A percentile compares a stretch with the other conserved stretches of the same genome.
Evolutionary conservation across 768 basidiomycete genomes (phyloP).

Genomic region (Fomitopsis pulvina): DNA sequence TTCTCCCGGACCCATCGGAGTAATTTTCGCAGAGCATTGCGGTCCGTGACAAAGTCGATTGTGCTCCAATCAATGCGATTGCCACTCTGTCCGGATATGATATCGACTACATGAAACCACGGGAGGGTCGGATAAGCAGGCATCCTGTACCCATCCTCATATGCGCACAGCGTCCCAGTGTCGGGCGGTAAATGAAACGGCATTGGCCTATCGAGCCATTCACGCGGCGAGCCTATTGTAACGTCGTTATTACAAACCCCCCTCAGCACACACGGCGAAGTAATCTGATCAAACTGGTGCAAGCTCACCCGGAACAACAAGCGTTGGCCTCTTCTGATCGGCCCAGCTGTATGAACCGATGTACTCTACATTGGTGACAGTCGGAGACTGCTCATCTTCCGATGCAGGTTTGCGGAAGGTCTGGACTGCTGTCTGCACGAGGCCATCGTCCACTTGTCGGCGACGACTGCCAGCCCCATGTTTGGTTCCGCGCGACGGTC

Average conservation of each 20-base stretch:
- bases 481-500: too few relatives aligned
- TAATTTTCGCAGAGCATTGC: constrained; percentile 60
- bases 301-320: constrained; percentile 39
- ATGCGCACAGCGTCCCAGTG: neutral
- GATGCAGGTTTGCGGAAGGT: too few relatives aligned
- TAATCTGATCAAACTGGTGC: neutral
- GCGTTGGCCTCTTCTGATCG: constrained; percentile 35
- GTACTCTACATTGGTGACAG: constrained; percentile 27
- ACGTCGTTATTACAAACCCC: too few relatives aligned
- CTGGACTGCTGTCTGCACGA: too few relatives aligned
- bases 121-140: constrained; percentile 24
- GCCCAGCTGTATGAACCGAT: constrained; percentile 52
- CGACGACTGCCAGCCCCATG: too few relatives aligned
- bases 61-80: constrained; percentile 27
- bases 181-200: neutral
- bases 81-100: constrained; percentile 18
- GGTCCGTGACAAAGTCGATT: constrained; percentile 48
- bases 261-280: constrained; percentile 28
- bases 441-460: too few relatives aligned
- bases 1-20: constrained; percentile 38
- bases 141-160: neutral
- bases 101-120: constrained; percentile 52
- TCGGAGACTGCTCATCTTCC: too few relatives aligned
- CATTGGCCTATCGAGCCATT: neutral
- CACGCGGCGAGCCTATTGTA: neutral